Base-by-base conservation (phyloP, 345 rosid species). In the Raphanus sativus region DNA sequence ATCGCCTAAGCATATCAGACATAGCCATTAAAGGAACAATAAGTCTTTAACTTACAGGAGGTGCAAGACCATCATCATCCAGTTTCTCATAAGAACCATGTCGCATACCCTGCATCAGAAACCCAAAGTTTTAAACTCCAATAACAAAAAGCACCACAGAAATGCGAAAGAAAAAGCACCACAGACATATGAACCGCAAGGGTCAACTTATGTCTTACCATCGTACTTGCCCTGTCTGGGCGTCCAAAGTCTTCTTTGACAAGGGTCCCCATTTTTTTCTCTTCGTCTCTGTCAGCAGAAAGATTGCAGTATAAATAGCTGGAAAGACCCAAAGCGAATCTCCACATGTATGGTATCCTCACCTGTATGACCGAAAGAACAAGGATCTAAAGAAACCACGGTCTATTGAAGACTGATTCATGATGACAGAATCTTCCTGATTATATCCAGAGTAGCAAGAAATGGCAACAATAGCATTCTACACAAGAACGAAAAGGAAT, bases 61-160 rank as follows among this genome's bases (percentile, higher is more conserved):
- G 98, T 33, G 95, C 98, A 80, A 94, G 98, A 81, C 98, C 98
- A 88, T 94, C 98, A 77, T 94, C 98, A 55, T 94, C 98, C 85
- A 94, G 80, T 77, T 94, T 94, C 67, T 94, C 98, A 68, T 94
- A 94, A 42, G 99, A 94, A 70, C 99, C 99, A 87, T 94, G 98
- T 59, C 94, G 90, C 99, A 92, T 92, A 73, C 98, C 98, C 98
- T 94, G 85, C 25, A 81, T 76, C 72, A 70, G 29, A 38, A 81
- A 77, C 60, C 54, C 3, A 3, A 32, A 74, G 65, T 78, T 24
- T 66, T 52, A 33, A 68, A 69, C 61, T 66, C 50, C 68, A 71
- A 33, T 69, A 40, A 45, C 63, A 62, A 63, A n/a, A 36, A 45
- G 76, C 67, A 62, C 10, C 66, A 64, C 62, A 42, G 50, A 38